Conservation (phyloP, 129 eudicot species). For the Oenanthe sinensis region DNA sequence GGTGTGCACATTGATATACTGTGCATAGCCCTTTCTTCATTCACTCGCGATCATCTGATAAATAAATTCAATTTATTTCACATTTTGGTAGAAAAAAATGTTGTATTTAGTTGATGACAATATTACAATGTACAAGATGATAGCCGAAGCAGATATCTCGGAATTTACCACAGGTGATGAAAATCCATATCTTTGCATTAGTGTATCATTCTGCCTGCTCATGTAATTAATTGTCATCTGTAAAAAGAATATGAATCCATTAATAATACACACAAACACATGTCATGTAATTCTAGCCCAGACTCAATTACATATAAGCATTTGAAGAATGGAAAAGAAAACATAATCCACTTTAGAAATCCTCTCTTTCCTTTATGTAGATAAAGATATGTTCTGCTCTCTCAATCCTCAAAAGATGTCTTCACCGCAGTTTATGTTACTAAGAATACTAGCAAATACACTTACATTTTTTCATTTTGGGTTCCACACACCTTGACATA, state of each 20-base stretch:
- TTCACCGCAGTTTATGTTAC: neutral
- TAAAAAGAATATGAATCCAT: constrained; percentile 15
- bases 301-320: neutral
- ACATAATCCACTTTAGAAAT: neutral
- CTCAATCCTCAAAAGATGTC: neutral
- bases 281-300: neutral
- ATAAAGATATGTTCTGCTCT: neutral
- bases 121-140: neutral
- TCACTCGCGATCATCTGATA: neutral
- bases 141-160: neutral
- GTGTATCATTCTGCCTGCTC: constrained; percentile 57
- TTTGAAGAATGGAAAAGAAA: neutral
- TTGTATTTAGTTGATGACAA: neutral
- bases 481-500: neutral
- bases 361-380: neutral
- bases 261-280: neutral
- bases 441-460: neutral
- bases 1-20: neutral
- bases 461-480: neutral
- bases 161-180: constrained; percentile 72
- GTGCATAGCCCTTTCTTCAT: neutral
- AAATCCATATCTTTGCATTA: constrained; percentile 95
- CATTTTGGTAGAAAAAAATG: neutral
- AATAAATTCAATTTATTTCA: neutral
- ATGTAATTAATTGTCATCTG: constrained; percentile 91